Base-by-base conservation (phyloP, 2,329 filamentous ascomycete species). In the Tolypocladium amazonense region DNA sequence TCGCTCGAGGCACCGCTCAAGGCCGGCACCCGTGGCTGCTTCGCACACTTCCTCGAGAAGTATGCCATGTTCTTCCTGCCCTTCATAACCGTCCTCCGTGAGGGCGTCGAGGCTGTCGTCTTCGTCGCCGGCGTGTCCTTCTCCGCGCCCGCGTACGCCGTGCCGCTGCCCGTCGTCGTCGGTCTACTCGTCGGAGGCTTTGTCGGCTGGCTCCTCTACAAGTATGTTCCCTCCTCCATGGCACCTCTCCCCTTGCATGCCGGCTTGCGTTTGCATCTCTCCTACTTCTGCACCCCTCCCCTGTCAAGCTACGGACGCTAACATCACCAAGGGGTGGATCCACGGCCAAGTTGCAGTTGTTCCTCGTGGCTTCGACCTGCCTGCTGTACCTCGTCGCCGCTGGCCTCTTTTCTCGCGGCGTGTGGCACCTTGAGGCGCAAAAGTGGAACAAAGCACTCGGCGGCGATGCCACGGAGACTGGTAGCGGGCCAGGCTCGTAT, bases 41-140 rank as follows among this genome's bases (percentile, higher is more conserved):
- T 92, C 63, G 88, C 88, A 73, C 74, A 77, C 59, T 89, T 83
- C 75, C 74, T 79, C 25, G 87, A 92, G 72, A 91, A 89, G 72
- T 94, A 96, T 69, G 85, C 87, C 68, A 90, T 96, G 88, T 94
- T 95, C 71, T 73, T 90, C 54, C 77, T 96, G 59, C 92, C 92
- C 1, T 95, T 96, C 73, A 81, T 96, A 70, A 96, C 91, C 0
- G 88, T 94, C n/a, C 76, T 96, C 18, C 81, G 92, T 41, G 91
- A 96, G 72, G 92, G 91, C 3, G 82, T 96, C 37, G 92, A 96
- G 71, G 90, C 88, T 0, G 87, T 96, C 41, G 83, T 96, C 30
- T 96, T 95, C 72, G 85, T 95, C 58, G 90, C 89, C 20, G 92
- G 91, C 25, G 91, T 96, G 5, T 88, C 88, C 3, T 85, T 96